Conservation (phyloP, 331 rosid species). For the Telfairia occidentalis region DNA sequence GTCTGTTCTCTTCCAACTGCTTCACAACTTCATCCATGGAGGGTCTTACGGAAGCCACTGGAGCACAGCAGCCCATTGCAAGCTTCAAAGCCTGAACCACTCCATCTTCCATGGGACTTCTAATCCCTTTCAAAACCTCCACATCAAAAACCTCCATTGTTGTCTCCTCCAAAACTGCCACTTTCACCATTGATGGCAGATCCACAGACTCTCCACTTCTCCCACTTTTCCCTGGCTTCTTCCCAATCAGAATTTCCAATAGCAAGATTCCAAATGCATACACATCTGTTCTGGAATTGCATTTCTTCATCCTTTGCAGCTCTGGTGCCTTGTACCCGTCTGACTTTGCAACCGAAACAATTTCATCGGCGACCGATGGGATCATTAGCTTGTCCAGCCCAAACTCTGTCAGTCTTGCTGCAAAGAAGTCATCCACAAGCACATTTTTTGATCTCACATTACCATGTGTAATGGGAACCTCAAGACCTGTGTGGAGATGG, state of each 20-base stretch:
- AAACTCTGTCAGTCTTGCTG: slow-evolving; percentile 62
- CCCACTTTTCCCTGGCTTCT: slow-evolving; percentile 75
- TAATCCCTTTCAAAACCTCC: slow-evolving; percentile 74
- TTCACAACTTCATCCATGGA: slow-evolving; percentile 91
- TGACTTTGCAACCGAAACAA: slow-evolving; percentile 60
- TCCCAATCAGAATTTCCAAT: slow-evolving; percentile 75
- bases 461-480: slow-evolving; percentile 76
- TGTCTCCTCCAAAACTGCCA: slow-evolving; percentile 85
- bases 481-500: slow-evolving; percentile 78
- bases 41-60: slow-evolving; percentile 88
- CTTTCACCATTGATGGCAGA: slow-evolving; percentile 88
- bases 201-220: slow-evolving; percentile 60
- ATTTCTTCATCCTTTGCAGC: slow-evolving; percentile 90
- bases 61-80: slow-evolving; percentile 99
- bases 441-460: slow-evolving; percentile 76
- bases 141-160: slow-evolving; percentile 91
- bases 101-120: slow-evolving; percentile 98
- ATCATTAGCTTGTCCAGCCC: slow-evolving; percentile 84
- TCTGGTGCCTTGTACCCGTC: slow-evolving; percentile 92
- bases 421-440: slow-evolving; percentile 77
- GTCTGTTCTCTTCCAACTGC: slow-evolving; percentile 96
- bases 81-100: slow-evolving; percentile 80
- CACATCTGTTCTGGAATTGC: slow-evolving; percentile 76
- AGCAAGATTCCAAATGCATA: slow-evolving; percentile 79
- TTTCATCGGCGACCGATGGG: slow-evolving; percentile 72